These are phyloP conservation scores for Desmodesmus armatus DNA, from an alignment of 139 green algal species.

Conservation along the genomic window DNA sequence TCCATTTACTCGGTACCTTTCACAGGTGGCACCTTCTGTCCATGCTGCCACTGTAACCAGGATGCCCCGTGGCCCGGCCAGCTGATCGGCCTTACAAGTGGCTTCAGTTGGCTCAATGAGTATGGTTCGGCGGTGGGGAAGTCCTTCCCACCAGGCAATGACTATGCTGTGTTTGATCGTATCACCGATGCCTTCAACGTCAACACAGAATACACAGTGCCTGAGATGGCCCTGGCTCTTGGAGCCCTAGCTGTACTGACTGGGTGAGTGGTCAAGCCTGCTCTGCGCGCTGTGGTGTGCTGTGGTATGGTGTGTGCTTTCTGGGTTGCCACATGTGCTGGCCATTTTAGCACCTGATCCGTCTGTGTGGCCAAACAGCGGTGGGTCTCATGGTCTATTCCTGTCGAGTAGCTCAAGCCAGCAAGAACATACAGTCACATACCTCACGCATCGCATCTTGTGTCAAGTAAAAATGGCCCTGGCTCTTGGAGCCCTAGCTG, in stretches of 20 bases:
- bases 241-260: background rate
- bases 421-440: too few relatives aligned
- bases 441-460: too few relatives aligned
- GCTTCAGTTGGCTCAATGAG: slow-evolving; percentile 33
- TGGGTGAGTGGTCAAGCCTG: background rate
- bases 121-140: slow-evolving; percentile 28
- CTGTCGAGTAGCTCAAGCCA: too few relatives aligned
- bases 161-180: slow-evolving; percentile 24
- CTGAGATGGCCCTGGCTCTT: background rate
- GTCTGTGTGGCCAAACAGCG: too few relatives aligned
- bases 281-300: background rate
- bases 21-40: too few relatives aligned
- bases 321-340: too few relatives aligned
- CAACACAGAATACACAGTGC: slow-evolving; percentile 27
- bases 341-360: too few relatives aligned
- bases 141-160: background rate
- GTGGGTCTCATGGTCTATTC: too few relatives aligned
- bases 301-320: too few relatives aligned
- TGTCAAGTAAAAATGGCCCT: background rate
- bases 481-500: slow-evolving; percentile 9
- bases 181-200: slow-evolving; percentile 36
- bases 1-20: too few relatives aligned
- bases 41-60: background rate
- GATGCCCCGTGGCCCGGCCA: slow-evolving; percentile 35
- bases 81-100: background rate